These are phyloP conservation scores for Cladosporium halotolerans DNA, from an alignment of 2,329 filamentous ascomycete genomes.

Conservation along the genomic window DNA sequence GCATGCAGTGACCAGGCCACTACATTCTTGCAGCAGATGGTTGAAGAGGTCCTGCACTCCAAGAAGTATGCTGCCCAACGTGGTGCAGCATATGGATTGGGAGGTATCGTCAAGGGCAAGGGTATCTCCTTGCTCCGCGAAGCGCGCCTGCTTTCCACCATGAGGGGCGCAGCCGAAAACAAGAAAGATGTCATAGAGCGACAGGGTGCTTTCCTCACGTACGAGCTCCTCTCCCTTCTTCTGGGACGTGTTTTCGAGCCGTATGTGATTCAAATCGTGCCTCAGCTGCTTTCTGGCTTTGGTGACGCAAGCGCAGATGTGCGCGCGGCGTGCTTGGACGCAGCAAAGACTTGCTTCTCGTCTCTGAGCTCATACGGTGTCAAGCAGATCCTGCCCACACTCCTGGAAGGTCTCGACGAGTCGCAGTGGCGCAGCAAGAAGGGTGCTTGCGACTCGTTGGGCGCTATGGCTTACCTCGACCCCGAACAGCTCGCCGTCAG, in stretches of 20 bases:
- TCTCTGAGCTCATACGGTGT: constrained; percentile 93
- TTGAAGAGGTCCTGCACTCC: constrained; percentile 74
- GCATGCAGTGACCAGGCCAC: constrained; percentile 71
- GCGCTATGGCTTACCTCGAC: constrained; percentile 97
- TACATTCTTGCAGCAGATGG: constrained; percentile 72
- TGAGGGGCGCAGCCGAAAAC: constrained; percentile 81
- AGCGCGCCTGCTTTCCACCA: constrained; percentile 74
- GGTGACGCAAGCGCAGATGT: constrained; percentile 85
- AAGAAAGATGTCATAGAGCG: constrained; percentile 88
- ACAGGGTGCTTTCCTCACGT: constrained; percentile 81
- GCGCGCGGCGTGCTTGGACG: constrained; percentile 84
- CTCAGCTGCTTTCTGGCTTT: constrained; percentile 81
- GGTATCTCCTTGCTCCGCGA: constrained; percentile 77
- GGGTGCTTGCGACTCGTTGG: constrained; percentile 90
- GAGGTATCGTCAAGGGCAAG: constrained; percentile 81
- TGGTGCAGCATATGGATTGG: constrained; percentile 90
- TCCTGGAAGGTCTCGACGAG: constrained; percentile 88
- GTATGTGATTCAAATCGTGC: constrained; percentile 92
- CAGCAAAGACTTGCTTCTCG: constrained; percentile 89
- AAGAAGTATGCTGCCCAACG: constrained; percentile 91
- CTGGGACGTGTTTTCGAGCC: constrained; percentile 89
- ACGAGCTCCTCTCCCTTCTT: constrained; percentile 80
- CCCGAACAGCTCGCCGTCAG: constrained; percentile 89
- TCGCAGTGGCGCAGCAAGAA: constrained; percentile 98
- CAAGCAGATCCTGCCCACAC: constrained; percentile 84